Percentiles rank a stretch among this genome's conserved stretches.
phyloP scores from a whole-genome alignment of 1,139 yeast genomes.

The Candida labiduridarum region DNA sequence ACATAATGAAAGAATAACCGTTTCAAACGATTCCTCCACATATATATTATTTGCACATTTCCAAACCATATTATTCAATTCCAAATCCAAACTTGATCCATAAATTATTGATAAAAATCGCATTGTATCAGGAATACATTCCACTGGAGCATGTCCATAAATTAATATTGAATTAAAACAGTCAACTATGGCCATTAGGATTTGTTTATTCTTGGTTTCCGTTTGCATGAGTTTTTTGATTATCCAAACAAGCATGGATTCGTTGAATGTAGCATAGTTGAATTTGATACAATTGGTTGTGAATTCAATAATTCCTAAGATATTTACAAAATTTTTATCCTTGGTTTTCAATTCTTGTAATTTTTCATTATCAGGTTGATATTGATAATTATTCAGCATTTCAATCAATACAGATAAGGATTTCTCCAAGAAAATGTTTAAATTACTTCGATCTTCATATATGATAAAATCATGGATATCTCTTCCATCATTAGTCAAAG shows the following conservation, averaged over 20 bases:
- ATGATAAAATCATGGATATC: conserved; percentile 61
- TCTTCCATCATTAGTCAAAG: conserved; percentile 62
- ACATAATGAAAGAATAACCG: conserved; percentile 25
- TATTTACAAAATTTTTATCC: conserved; percentile 18
- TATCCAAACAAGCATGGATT: conserved; percentile 35
- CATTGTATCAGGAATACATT: conserved; percentile 38
- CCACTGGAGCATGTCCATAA: conserved; percentile 51
- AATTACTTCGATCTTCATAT: conserved; percentile 43
- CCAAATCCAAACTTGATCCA: conserved; percentile 40
- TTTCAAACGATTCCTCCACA: conserved; percentile 22
- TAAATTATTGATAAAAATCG: conserved; percentile 45
- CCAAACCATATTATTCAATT: conserved; percentile 42
- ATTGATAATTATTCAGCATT: conserved; percentile 13
- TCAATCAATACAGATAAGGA: conserved; percentile 19
- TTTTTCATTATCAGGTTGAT: conserved; percentile 8
- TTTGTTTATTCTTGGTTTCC: conserved; percentile 40
- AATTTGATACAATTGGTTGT: conserved; percentile 49
- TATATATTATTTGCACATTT: conserved; percentile 28
- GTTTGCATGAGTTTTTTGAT: conserved; percentile 41
- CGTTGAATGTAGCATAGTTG: conserved; percentile 50
- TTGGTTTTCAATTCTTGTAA: conserved; percentile 10
- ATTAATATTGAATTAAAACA: conserved; percentile 49
- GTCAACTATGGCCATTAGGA: conserved; percentile 46
- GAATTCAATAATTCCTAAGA: conserved; percentile 34
- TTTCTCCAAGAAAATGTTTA: conserved; percentile 29